Evolutionary conservation across 805 yeast genomes (phyloP).

Genomic region (Monosporozyma servazzii): DNA sequence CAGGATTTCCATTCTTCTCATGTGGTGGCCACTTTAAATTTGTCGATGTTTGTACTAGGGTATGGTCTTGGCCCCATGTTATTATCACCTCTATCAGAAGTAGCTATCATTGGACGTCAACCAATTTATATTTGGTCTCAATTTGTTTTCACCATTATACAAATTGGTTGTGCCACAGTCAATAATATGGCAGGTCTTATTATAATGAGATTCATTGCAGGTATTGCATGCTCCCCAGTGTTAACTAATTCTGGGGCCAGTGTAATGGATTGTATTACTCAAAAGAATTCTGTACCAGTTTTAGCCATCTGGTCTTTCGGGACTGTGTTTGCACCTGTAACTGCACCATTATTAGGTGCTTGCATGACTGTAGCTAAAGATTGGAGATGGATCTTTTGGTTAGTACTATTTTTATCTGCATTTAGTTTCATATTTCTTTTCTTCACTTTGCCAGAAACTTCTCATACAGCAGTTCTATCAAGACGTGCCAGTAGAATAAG

Average conservation of each 20-base stretch:
- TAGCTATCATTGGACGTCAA: constrained; percentile 43
- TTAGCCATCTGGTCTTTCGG: not conserved
- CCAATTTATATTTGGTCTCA: constrained; percentile 39
- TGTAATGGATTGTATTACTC: constrained; percentile 36
- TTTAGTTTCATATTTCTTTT: not conserved
- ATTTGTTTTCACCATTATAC: constrained; percentile 40
- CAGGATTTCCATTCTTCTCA: constrained; percentile 36
- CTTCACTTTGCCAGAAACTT: not conserved
- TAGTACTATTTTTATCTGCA: not conserved
- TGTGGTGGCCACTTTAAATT: constrained; percentile 39
- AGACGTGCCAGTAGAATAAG: not conserved
- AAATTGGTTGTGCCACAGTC: constrained; percentile 45
- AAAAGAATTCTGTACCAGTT: not conserved
- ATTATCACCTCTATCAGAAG: constrained; percentile 49
- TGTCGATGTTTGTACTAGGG: constrained; percentile 47
- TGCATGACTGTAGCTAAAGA: not conserved
- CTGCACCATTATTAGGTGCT: not conserved
- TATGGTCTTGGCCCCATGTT: constrained; percentile 54
- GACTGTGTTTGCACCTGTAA: not conserved
- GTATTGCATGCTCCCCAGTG: constrained; percentile 46
- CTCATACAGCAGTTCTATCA: not conserved
- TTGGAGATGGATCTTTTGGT: not conserved
- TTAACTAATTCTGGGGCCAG: constrained; percentile 50
- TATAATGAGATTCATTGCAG: constrained; percentile 42
- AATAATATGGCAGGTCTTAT: constrained; percentile 41